Base-by-base conservation (phyloP, 495 filamentous ascomycete species). In the Xeromyces bisporus region DNA sequence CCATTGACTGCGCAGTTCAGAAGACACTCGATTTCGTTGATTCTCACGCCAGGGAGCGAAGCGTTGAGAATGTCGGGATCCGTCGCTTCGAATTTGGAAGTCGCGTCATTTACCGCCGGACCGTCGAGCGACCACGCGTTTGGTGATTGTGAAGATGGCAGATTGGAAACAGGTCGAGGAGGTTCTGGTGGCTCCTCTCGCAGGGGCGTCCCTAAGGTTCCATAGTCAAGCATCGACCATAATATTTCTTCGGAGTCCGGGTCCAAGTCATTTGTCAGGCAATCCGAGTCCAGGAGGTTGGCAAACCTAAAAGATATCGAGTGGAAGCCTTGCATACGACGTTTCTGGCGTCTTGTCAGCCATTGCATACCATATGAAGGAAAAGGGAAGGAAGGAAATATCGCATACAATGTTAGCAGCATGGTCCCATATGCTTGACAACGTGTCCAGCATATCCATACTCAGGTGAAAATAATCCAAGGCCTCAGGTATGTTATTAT, bases 181-280 rank as follows among this genome's bases (percentile, higher is more conserved):
- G 36, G 10, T 3, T 23, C 14, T 7, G 35, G 34, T 7, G 36
- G 36, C 25, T 33, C 33, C 27, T 32, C 32, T 7, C 15, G 17
- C 2, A 34, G 33, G 23, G 36, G 36, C 8, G 42, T 29, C 11
- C 42, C 42, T 6, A 46, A 12, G 6, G 34, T 37, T 1, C 29
- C 38, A 34, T 50, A 50, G 20, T 50, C 47, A 21, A 47, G 34
- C 47, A 50, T 47, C 16, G 47, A 40, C 39, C 43, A 44, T 6
- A 43, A 23, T 3, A 34, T 31, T 6, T 37, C 37, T 13, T 41
- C 32, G 7, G 38, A 34, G 7, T 17, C 30, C 8, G 30, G 17
- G 7, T 42, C 34, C 3, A 47, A n/a, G 8, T 50, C 47, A 13
- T 44, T 39, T 11, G 14, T 29, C 6, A 42, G 15, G 15, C 21